Evolutionary conservation across 2,329 filamentous ascomycete genomes (phyloP), one percentile per base, ranked within the genome.

Genomic region (Colletotrichum cereale): DNA sequence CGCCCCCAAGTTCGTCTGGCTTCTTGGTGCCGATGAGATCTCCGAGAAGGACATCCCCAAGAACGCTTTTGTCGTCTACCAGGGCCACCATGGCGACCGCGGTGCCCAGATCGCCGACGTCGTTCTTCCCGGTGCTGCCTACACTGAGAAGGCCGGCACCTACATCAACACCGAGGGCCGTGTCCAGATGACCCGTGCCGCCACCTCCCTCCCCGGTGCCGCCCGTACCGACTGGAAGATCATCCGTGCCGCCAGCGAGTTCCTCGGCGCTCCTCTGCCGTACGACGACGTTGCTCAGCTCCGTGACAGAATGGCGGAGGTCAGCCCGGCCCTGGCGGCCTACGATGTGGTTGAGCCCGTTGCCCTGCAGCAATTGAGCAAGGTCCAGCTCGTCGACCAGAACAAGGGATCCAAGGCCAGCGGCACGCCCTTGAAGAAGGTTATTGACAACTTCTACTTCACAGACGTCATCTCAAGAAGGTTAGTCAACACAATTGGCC

Each of bases 141-240:
- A 98, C 86, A 98, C 96, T 31, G 96, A 99, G 86, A 99, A 98
- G 87, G 90, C 92, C 31, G 95, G 91, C 72, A 99, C 96, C 55
- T 99, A 97, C 79, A 90, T 99, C 84, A 99, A 98, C 89, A 98
- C 96, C 0, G 96, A 99, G 84, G 96, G 96, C 67, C 93, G 96
- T 77, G 94, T 96, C 29, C 96, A 99, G 85, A 92, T 97, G 86
- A 96, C 93, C 65, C 93, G 96, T 75, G 92, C 94, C 58, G 96
- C 96, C 38, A 97, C 95, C 47, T 93, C 93, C 56, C 87, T 97
- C 75, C 94, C 95, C 31, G 96, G 96, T 72, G 96, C 95, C 64
- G 91, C 96, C 67, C 91, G 96, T 79, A 96, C 96, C 74, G 96
- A 99, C 85, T 99, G 96, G 96, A 99, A 98, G 90, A 98, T 99